Percentiles rank a stretch among this genome's conserved stretches.
Conservation (phyloP, 2,329 filamentous ascomycete genomes). For the Xylariomycetidae sp. region DNA sequence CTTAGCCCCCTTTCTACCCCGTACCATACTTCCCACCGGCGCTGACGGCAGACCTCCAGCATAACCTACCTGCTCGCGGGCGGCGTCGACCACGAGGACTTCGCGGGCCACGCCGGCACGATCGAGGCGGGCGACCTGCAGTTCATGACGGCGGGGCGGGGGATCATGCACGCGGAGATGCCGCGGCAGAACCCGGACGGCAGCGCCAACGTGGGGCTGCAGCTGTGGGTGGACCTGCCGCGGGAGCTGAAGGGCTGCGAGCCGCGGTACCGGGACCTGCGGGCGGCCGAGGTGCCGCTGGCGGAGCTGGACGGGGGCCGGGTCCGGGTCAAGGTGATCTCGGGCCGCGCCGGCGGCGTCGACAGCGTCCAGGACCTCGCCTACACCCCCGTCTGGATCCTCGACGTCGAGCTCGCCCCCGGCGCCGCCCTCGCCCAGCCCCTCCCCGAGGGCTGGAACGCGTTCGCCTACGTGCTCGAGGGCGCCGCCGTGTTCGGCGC, state of each 20-base stretch:
- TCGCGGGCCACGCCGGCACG: constrained; percentile 55
- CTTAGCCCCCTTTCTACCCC: constrained; percentile 2
- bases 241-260: constrained; percentile 78
- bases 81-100: constrained; percentile 35
- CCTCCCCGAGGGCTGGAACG: constrained; percentile 77
- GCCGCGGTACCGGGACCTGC: constrained; percentile 83
- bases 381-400: constrained; percentile 95
- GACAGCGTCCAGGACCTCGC: constrained; percentile 86
- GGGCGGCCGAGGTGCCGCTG: constrained; percentile 69
- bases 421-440: constrained; percentile 72
- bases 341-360: constrained; percentile 73
- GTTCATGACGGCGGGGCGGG: constrained; percentile 92
- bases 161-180: constrained; percentile 96
- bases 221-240: constrained; percentile 93
- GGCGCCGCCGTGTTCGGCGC: constrained; percentile 62
- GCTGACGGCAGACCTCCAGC: constrained; percentile 4
- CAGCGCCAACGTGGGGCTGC: constrained; percentile 74
- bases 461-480: constrained; percentile 80
- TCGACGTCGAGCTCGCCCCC: constrained; percentile 75
- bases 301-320: constrained; percentile 67
- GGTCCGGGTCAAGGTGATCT: constrained; percentile 84
- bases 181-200: constrained; percentile 73
- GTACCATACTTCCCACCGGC: no score
- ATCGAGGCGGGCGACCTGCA: constrained; percentile 86
- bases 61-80: constrained; percentile 69